Conservation (phyloP, 2,329 filamentous ascomycete genomes). For the Diaporthe nobilis region DNA sequence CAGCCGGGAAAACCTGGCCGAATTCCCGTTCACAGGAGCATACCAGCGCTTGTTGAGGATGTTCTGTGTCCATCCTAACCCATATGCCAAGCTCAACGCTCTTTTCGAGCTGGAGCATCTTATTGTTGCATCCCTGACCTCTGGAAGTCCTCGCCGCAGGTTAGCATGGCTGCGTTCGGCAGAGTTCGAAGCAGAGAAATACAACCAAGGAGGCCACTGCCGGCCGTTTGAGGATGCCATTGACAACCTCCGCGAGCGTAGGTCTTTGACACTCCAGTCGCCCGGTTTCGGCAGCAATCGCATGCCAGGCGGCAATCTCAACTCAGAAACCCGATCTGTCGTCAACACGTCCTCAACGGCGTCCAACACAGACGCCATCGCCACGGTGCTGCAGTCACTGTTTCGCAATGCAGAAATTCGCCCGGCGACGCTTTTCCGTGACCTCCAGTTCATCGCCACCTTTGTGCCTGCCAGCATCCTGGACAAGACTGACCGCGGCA, state of each 20-base stretch:
- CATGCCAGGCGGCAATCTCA: constrained; percentile 45
- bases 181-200: constrained; percentile 41
- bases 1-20: constrained; percentile 54
- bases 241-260: constrained; percentile 77
- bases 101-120: constrained; percentile 87
- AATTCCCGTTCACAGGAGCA: constrained; percentile 85
- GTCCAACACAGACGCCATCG: constrained; percentile 74
- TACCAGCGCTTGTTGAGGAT: constrained; percentile 85
- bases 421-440: constrained; percentile 86
- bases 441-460: constrained; percentile 81
- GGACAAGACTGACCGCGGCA: constrained; percentile 75
- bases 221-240: constrained; percentile 76
- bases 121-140: constrained; percentile 80
- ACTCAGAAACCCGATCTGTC: constrained; percentile 63
- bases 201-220: constrained; percentile 50
- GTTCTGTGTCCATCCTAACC: constrained; percentile 92
- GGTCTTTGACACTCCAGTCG: constrained; percentile 69
- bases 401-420: constrained; percentile 78
- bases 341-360: constrained; percentile 58
- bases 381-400: constrained; percentile 75
- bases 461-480: constrained; percentile 74
- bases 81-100: constrained; percentile 86
- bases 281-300: constrained; percentile 46
- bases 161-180: constrained; percentile 54
- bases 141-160: constrained; percentile 60